phyloP scores from a whole-genome alignment of 2,329 filamentous ascomycete genomes.

The Colletotrichum simmondsii region DNA sequence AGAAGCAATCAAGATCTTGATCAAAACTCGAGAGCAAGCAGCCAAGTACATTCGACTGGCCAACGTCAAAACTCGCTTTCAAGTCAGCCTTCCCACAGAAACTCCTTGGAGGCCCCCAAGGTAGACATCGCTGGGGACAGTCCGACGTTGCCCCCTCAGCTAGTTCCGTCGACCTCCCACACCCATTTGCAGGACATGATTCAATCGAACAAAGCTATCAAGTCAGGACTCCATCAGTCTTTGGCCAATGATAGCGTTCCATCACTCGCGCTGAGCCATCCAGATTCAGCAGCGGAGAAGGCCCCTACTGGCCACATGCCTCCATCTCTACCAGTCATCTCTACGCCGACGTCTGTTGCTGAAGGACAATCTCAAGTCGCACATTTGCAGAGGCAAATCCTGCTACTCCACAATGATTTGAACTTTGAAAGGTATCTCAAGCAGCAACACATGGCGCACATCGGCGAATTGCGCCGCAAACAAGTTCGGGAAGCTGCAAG shows the following conservation, averaged over 20 bases:
- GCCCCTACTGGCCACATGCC: constrained; percentile 41
- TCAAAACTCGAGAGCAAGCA: constrained; percentile 53
- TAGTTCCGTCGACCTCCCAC: constrained; percentile 59
- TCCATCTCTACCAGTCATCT: constrained; percentile 38
- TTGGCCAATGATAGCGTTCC: constrained; percentile 68
- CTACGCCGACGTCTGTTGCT: constrained; percentile 32
- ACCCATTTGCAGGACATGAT: constrained; percentile 70
- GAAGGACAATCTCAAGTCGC: constrained; percentile 54
- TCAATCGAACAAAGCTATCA: constrained; percentile 68
- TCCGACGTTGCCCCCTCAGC: constrained; percentile 68
- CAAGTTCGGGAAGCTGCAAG: constrained; percentile 81
- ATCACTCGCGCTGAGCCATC: constrained; percentile 63
- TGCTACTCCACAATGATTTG: constrained; percentile 81
- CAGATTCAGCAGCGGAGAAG: constrained; percentile 57
- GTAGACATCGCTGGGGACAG: constrained; percentile 64
- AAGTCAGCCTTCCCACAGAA: constrained; percentile 60
- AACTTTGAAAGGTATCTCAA: constrained; percentile 88
- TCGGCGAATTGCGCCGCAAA: constrained; percentile 79
- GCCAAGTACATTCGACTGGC: constrained; percentile 48
- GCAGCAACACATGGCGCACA: constrained; percentile 84
- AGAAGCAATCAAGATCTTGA: constrained; percentile 65
- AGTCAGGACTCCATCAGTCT: constrained; percentile 65
- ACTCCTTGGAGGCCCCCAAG: constrained; percentile 45
- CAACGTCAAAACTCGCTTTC: constrained; percentile 61
- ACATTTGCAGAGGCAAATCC: constrained; percentile 78